Base-by-base conservation (phyloP, 768 basidiomycete species). In the Mycena floridula region DNA sequence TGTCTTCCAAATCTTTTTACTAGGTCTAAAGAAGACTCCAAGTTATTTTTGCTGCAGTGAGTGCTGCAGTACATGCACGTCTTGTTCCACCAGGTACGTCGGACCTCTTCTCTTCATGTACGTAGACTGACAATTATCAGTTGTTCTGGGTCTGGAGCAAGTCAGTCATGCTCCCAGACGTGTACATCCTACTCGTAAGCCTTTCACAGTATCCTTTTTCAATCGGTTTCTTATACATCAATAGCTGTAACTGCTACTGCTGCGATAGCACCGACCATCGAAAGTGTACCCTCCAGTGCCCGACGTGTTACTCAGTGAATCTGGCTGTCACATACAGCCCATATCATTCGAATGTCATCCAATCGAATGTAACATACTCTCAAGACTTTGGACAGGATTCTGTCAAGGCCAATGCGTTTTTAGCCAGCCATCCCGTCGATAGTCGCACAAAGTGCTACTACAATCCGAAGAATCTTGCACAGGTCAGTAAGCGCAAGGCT, bases 281-380 rank as follows among this genome's bases (percentile, higher is more conserved):
- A 9, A 24, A 24, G 25, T 55, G 54, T 23, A 45, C 43, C 13
- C 28, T 55, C 2, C 36, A 35, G 3, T 55, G 54, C 25, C 52
- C 54, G 1, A 38, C 45, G 11, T 55, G 54, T 26, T 55, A 49
- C 37, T 27, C 16, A 9, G 47, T 55, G 37, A 38, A 49, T 26
- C 27, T 55, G 3, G 30, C n/a, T 13, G 21, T 51, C 7, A 48
- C 21, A 3, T 55, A 37, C 7, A 13, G 39, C 40, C 47, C 40
- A n/a, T n/a, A 37, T n/a, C 32, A 7, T 35, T 13, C 13, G 15
- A 18, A 18, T 15, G 15, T 18, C 3, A 35, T 3, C 3, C 3
- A 35, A 7, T 35, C 32, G 3, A 35, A 35, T 7, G 32, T 35
- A 13, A 15, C 32, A 18, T 35, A 35, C 18, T 35, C 32, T 4